Evolutionary conservation across 139 green algal species (phyloP).

Genomic region (Desmodesmus armatus): DNA sequence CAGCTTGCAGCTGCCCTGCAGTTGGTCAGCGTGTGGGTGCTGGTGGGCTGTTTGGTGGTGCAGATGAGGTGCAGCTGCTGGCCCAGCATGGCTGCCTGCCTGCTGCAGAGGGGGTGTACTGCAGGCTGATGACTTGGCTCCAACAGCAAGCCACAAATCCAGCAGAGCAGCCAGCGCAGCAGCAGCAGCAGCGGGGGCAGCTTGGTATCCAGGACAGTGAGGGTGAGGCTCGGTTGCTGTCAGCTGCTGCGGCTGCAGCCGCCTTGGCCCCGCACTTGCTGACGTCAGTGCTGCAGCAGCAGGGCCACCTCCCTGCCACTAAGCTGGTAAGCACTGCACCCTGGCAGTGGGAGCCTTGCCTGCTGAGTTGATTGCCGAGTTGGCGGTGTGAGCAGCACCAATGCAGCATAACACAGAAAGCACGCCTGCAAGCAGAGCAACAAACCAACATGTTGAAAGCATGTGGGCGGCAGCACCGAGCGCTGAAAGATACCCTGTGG

Average conservation of each 20-base stretch:
- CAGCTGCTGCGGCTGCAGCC: conserved; percentile 20
- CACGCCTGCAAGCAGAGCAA: too few relatives aligned
- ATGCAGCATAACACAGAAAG: too few relatives aligned
- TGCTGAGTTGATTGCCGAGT: too few relatives aligned
- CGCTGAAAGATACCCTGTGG: too few relatives aligned
- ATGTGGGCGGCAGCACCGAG: too few relatives aligned
- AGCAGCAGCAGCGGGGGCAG: not conserved
- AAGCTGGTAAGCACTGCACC: not conserved
- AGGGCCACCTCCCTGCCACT: not conserved
- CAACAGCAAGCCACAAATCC: not conserved
- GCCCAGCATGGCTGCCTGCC: not conserved
- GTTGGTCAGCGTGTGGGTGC: too few relatives aligned
- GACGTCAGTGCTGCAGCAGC: conserved; percentile 2
- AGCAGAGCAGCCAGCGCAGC: not conserved
- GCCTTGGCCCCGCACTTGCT: not conserved
- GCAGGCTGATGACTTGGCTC: not conserved
- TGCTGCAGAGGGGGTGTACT: not conserved
- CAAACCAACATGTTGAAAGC: too few relatives aligned
- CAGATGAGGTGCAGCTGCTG: not conserved
- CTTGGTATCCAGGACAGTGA: not conserved
- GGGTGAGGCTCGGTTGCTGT: not conserved
- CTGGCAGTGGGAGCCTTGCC: too few relatives aligned
- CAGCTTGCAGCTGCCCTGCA: too few relatives aligned
- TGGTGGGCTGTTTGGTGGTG: not conserved
- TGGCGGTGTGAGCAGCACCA: too few relatives aligned